Base-by-base conservation (phyloP, 2,329 filamentous ascomycete genomes). In the Xylariaceae sp. region DNA sequence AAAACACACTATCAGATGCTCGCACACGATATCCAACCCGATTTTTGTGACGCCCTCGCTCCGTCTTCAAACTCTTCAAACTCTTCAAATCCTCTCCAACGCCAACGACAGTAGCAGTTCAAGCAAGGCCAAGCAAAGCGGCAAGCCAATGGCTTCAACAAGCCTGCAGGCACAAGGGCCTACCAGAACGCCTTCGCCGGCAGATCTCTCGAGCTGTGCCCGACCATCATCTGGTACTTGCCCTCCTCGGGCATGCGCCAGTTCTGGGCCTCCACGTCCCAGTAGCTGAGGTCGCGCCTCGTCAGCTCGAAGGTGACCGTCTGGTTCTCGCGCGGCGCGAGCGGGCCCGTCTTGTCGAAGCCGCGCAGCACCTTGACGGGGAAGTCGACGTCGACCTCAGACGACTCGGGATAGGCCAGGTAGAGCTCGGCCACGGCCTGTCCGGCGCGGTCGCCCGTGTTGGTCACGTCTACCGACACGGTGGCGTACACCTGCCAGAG, bases 211-310 rank as follows among this genome's bases (percentile, higher is more conserved):
- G 55, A 59, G 29, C 56, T 59, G 16, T 41, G 42, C 2, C 65
- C 65, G 12, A 68, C 56, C 19, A 46, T 44, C 31, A 68, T 54
- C 15, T 44, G 60, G 29, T 65, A 66, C 25, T 51, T 48, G 2
- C 63, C 63, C n/a, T 67, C 59, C 2, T 52, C 56, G 1, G 72
- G 67, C 56, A 79, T 65, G 2, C 76, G 67, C 83, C 83, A 88
- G 44, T 86, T 84, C 60, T 85, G 80, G 25, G 61, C 53, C 5
- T 62, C 56, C 0, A 75, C 70, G 51, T 83, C 80, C 83, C 83
- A 87, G 29, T 83, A 80, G 44, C 81, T 85, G 35, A 87, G 36
- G 51, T 87, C 83, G 47, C 80, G 74, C 36, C 83, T 69, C 5
- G 71, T 83, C 36, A 87, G 46, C 1, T 63, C 59, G 46, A 87